A percentile compares a stretch with the other conserved stretches of the same genome.
phyloP scores from a whole-genome alignment of 2,329 filamentous ascomycete species.

The Xenosphaeropsis pyriputrescens region DNA sequence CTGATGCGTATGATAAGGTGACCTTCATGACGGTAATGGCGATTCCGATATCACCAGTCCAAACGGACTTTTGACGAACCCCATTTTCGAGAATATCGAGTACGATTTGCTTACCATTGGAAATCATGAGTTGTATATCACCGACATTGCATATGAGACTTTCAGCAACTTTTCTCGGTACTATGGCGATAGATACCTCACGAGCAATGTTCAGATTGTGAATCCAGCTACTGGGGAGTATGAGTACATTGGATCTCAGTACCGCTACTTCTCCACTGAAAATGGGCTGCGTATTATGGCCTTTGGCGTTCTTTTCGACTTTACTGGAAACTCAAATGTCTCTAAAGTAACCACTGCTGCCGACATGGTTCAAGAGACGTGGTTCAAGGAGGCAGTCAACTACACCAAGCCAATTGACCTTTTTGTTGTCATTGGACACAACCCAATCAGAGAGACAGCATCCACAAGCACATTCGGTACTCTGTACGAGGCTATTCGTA shows the following conservation, averaged over 20 bases:
- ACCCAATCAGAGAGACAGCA: slow-evolving; percentile 43
- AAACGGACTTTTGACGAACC: slow-evolving; percentile 75
- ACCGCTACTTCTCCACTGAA: slow-evolving; percentile 78
- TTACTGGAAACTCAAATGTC: slow-evolving; percentile 79
- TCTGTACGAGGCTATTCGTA: slow-evolving; percentile 64
- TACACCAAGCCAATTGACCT: slow-evolving; percentile 60
- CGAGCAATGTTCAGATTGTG: slow-evolving; percentile 81
- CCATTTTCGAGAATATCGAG: slow-evolving; percentile 67
- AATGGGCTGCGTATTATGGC: slow-evolving; percentile 68
- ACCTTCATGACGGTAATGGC: slow-evolving; percentile 83
- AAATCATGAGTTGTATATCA: slow-evolving; percentile 87
- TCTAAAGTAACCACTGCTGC: slow-evolving; percentile 67
- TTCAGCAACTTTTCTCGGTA: slow-evolving; percentile 70
- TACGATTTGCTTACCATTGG: slow-evolving; percentile 76
- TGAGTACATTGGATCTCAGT: slow-evolving; percentile 65
- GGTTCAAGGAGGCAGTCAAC: slow-evolving; percentile 69
- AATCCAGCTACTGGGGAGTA: slow-evolving; percentile 54
- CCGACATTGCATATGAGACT: slow-evolving; percentile 60
- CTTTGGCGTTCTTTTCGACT: slow-evolving; percentile 84
- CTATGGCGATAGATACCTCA: slow-evolving; percentile 57
- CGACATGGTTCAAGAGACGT: slow-evolving; percentile 64
- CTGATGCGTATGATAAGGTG: slow-evolving; percentile 19
- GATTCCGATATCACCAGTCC: slow-evolving; percentile 82
- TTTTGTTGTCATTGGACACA: slow-evolving; percentile 74
- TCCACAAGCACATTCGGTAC: slow-evolving; percentile 57